Conservation (phyloP, 2,329 filamentous ascomycete genomes). For the Coleophoma eucalyptorum region DNA sequence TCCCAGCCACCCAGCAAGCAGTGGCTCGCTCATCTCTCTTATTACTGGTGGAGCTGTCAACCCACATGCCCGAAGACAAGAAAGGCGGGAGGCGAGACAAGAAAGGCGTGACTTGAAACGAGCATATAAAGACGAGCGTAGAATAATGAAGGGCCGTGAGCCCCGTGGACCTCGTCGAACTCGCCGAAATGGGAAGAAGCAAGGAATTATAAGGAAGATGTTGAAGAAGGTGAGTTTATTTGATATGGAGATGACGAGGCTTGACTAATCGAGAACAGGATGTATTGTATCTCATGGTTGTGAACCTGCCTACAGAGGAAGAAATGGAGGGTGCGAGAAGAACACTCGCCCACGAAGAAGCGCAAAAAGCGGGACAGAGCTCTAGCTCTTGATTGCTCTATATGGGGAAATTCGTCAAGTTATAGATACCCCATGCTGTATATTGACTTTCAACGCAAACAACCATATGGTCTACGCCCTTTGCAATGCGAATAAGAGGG, state of each 20-base stretch:
- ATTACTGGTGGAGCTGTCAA: conserved; percentile 40
- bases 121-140: conserved; percentile 8
- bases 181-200: no score
- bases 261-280: conserved; percentile 26
- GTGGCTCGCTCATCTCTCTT: conserved; percentile 40
- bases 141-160: conserved; percentile 6
- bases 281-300: conserved; percentile 46
- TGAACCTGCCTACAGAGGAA: conserved; percentile 42
- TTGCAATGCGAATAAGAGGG: no score
- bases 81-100: conserved; percentile 3
- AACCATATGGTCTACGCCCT: no score
- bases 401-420: no score
- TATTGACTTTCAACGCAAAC: no score
- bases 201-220: conserved; percentile 20
- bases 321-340: conserved; percentile 28
- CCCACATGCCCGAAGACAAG: conserved; percentile 9
- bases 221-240: conserved; percentile 23
- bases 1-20: conserved; percentile 46
- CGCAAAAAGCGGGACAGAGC: no score
- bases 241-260: not conserved
- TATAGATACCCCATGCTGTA: no score
- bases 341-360: not conserved
- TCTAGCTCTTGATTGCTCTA: no score
- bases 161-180: not conserved
- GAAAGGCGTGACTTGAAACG: conserved; percentile 6